Base-by-base conservation (phyloP, 78 protist genomes). In the Dictyostelium brefeldianum region DNA sequence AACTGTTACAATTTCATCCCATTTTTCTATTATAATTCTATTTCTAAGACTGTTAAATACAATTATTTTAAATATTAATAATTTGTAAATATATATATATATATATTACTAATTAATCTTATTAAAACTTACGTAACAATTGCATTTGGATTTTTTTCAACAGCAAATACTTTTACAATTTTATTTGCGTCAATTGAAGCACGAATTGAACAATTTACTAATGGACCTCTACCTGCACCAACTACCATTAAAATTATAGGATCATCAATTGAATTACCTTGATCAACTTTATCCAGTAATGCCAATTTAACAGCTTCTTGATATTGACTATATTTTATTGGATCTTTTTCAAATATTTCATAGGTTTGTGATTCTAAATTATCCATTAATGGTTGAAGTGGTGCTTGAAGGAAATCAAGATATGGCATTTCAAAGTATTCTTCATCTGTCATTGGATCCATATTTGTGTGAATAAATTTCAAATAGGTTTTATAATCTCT, bases 221-320 rank as follows among this genome's bases (percentile, higher is more conserved):
- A 95, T 4, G 99, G 99, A 50, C 99, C 99, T 3, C 99, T 87
- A 15, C 99, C 99, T 3, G 99, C 99, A 20, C 99, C 99, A 17
- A 99, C 97, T 12, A 99, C 99, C 99, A 98, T 96, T 9, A 89
- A 51, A 8, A 67, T 64, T 48, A 46, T 47, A 2, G 78, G 20
- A 2, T 31, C 48, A 14, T 57, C 62, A 17, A 5, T 47, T 9
- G 50, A 31, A 25, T 67, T 22, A 14, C 43, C 46, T 22, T 47
- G 22, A 53, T 36, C 51, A 1, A n/a, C 36, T n/a, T 22, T 5
- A 25, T 74, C 78, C 2, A 87, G 20, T 5, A 87, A 7, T 29
- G 93, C 93, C 20, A 57, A 41, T 7, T 51, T 27, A 36, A 84
- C 81, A 0, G 90, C 87, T 12, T 54, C 43, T 73, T 91, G 80